phyloP scores from a whole-genome alignment of 2,329 filamentous ascomycete genomes.

The Colletotrichum australisinense region DNA sequence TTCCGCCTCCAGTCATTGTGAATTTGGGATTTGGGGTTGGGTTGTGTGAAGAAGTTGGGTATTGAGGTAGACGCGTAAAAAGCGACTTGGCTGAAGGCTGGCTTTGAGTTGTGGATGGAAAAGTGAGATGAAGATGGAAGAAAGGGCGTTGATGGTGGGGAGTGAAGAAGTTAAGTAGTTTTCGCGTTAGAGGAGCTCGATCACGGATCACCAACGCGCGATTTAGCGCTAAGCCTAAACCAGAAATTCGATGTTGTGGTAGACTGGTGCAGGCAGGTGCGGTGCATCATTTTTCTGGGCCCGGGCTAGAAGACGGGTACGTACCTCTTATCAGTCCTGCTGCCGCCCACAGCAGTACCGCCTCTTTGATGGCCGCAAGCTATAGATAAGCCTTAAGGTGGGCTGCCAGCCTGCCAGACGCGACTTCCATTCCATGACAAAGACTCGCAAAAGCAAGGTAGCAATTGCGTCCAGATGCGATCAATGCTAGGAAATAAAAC shows the following conservation, averaged over 20 bases:
- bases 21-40: conserved; percentile 52
- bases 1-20: conserved; percentile 99
- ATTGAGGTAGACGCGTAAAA: conserved; percentile 8
- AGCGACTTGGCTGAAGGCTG: conserved; percentile 37
- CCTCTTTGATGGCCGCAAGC: too few relatives aligned
- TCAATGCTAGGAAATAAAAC: conserved; percentile 26
- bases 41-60: conserved; percentile 40
- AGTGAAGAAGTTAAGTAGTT: conserved; percentile 67
- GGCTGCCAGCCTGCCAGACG: too few relatives aligned
- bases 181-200: conserved; percentile 56
- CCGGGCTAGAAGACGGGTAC: conserved; percentile 9
- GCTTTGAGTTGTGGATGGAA: conserved; percentile 42
- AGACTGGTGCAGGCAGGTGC: background rate
- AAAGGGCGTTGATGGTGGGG: conserved; percentile 55
- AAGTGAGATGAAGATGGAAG: conserved; percentile 45
- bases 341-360: too few relatives aligned
- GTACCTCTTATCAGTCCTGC: conserved; percentile 6
- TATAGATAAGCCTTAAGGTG: too few relatives aligned
- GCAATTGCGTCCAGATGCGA: too few relatives aligned
- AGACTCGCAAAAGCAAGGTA: too few relatives aligned
- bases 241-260: conserved; percentile 35
- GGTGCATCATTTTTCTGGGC: conserved; percentile 29
- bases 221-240: conserved; percentile 43
- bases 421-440: too few relatives aligned
- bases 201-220: conserved; percentile 61